phyloP scores from a whole-genome alignment of 1,284 basidiomycete genomes.

The Boletus smithii region DNA sequence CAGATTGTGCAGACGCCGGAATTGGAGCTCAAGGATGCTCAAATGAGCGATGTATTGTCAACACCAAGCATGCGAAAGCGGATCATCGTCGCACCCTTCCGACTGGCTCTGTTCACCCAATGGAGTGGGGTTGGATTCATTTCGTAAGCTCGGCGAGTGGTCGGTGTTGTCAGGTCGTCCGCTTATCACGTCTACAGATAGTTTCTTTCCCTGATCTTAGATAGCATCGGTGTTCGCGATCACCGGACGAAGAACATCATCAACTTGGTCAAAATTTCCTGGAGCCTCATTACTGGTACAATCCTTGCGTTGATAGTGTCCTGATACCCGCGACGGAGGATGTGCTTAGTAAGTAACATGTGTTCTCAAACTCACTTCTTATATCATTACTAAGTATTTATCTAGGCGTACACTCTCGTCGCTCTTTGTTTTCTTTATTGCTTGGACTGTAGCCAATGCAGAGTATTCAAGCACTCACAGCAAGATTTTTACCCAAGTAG shows the following conservation, averaged over 20 bases:
- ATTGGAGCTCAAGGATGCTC: slow-evolving; percentile 1
- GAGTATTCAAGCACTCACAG: slow-evolving; percentile 18
- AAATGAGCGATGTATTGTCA: neutral
- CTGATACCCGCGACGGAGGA: slow-evolving; percentile 16
- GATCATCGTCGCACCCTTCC: neutral
- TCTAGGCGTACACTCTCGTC: slow-evolving; percentile 12
- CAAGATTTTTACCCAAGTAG: slow-evolving; percentile 1
- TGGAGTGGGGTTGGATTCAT: slow-evolving; percentile 31
- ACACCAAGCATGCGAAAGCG: slow-evolving; percentile 2
- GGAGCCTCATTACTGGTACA: slow-evolving; percentile 12
- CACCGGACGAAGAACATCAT: slow-evolving; percentile 21
- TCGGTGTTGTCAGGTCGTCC: neutral
- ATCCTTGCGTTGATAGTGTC: slow-evolving; percentile 14
- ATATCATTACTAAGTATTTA: neutral
- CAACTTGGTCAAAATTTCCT: slow-evolving; percentile 13
- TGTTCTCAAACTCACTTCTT: neutral
- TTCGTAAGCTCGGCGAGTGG: slow-evolving; percentile 3
- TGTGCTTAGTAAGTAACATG: slow-evolving; percentile 19
- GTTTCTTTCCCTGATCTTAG: slow-evolving; percentile 16
- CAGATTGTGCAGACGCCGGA: slow-evolving; percentile 49
- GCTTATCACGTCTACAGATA: slow-evolving; percentile 8
- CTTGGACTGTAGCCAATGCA: slow-evolving; percentile 21
- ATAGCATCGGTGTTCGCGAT: slow-evolving; percentile 21
- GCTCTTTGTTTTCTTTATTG: slow-evolving; percentile 18
- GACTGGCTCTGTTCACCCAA: slow-evolving; percentile 49